Conservation (phyloP, 1,284 basidiomycete species). For the Malassezia pachydermatis region DNA sequence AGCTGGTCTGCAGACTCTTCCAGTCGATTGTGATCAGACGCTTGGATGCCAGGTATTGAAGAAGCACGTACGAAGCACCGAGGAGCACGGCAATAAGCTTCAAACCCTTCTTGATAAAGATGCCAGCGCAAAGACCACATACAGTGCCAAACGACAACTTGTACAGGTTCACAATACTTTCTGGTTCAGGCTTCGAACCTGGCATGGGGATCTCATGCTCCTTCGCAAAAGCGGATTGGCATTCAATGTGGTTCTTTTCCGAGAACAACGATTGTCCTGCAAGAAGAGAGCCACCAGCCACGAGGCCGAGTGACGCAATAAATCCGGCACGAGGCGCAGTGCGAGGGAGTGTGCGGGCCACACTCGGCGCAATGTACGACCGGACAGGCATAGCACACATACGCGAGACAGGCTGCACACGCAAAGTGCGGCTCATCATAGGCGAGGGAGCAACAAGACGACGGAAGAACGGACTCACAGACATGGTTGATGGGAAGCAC, state of each 20-base stretch:
- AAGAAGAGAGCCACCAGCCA: slow-evolving; percentile 13
- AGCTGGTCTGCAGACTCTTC: slow-evolving; percentile 54
- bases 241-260: slow-evolving; percentile 4
- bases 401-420: neutral
- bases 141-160: slow-evolving; percentile 79
- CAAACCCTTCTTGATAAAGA: slow-evolving; percentile 88
- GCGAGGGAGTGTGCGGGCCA: neutral
- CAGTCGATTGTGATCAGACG: slow-evolving; percentile 68
- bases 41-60: slow-evolving; percentile 42
- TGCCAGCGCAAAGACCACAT: slow-evolving; percentile 70
- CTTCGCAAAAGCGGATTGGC: slow-evolving; percentile 1
- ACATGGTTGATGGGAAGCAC: slow-evolving; percentile 3
- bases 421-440: neutral
- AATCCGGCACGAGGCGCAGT: neutral
- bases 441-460: neutral
- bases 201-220: slow-evolving; percentile 2
- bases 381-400: neutral
- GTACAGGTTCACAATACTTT: slow-evolving; percentile 64
- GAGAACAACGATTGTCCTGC: slow-evolving; percentile 1
- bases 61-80: slow-evolving; percentile 52
- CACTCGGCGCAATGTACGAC: neutral
- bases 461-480: neutral
- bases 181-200: slow-evolving; percentile 48
- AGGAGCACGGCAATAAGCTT: slow-evolving; percentile 70
- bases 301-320: slow-evolving; percentile 6